Percentiles rank a stretch among this genome's conserved stretches.
Evolutionary conservation across 2,329 filamentous ascomycete species (phyloP).

Genomic region (Talaromyces rugulosus): DNA sequence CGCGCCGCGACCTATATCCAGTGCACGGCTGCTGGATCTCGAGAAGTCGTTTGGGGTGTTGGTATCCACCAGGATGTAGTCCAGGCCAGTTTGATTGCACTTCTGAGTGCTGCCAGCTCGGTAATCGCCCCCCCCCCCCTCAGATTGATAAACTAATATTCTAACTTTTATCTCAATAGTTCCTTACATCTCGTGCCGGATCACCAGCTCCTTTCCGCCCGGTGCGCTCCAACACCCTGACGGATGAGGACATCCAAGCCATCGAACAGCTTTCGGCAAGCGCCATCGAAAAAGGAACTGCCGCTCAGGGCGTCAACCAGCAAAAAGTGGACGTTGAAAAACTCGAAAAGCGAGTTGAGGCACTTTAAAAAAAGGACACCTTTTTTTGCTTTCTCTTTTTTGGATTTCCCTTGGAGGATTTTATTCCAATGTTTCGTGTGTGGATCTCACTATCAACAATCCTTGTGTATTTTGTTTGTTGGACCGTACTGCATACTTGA

Average conservation of each 20-base stretch:
- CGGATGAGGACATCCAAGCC: slow-evolving; percentile 41
- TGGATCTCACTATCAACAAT: background rate
- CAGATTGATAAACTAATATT: slow-evolving; percentile 4
- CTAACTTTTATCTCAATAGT: slow-evolving; percentile 38
- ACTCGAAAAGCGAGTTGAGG: slow-evolving; percentile 34
- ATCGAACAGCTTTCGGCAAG: slow-evolving; percentile 36
- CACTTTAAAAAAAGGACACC: slow-evolving; percentile 19
- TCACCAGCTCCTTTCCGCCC: slow-evolving; percentile 64
- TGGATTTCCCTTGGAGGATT: background rate
- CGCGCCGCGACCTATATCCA: slow-evolving; percentile 97
- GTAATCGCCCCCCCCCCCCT: slow-evolving; percentile 51
- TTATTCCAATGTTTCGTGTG: background rate
- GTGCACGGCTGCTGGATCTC: slow-evolving; percentile 65
- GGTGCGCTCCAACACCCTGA: slow-evolving; percentile 50
- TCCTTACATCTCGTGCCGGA: slow-evolving; percentile 64
- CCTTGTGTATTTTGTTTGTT: background rate
- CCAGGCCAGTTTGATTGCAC: slow-evolving; percentile 79
- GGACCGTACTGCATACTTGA: background rate
- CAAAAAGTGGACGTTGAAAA: slow-evolving; percentile 34
- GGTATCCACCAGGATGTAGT: slow-evolving; percentile 91
- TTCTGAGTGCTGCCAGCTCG: slow-evolving; percentile 79
- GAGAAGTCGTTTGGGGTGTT: slow-evolving; percentile 75
- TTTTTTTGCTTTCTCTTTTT: background rate
- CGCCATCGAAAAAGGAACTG: slow-evolving; percentile 12
- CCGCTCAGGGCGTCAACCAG: slow-evolving; percentile 24